These are phyloP conservation scores for Byssochlamys sp. DNA, from an alignment of 2,329 filamentous ascomycete genomes.

Conservation along the genomic window DNA sequence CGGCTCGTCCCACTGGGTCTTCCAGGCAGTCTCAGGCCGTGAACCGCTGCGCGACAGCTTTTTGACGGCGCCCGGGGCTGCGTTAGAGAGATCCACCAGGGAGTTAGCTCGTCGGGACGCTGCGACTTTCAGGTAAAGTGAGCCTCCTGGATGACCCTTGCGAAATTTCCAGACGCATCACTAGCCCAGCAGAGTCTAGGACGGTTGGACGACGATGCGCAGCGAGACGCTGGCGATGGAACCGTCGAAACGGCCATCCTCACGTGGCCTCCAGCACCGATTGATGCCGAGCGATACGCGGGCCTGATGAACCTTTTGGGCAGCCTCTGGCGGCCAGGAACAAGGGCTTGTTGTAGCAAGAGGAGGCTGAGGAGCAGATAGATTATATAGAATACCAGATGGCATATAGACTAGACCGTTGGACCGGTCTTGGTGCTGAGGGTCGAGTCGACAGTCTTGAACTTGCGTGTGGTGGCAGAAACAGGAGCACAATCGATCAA, in stretches of 20 bases:
- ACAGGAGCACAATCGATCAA: not conserved
- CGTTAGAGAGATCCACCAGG: not conserved
- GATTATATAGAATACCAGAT: too few species aligned
- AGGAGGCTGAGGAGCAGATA: not conserved
- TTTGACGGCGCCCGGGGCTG: not conserved
- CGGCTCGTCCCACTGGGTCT: not conserved
- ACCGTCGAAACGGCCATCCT: not conserved
- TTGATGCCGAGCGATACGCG: not conserved
- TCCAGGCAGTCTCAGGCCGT: not conserved
- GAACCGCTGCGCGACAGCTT: not conserved
- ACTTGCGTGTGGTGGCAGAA: not conserved
- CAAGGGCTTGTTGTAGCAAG: not conserved
- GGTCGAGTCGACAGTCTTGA: not conserved
- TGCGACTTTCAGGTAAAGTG: not conserved
- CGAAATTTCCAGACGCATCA: conserved; percentile 1
- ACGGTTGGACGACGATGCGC: not conserved
- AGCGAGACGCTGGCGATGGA: not conserved
- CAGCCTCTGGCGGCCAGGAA: not conserved
- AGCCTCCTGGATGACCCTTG: not conserved
- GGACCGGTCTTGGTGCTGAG: too few species aligned
- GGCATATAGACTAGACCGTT: too few species aligned
- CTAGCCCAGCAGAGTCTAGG: not conserved
- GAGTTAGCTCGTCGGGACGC: not conserved
- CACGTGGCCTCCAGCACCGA: not conserved
- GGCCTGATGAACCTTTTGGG: not conserved